phyloP scores from a whole-genome alignment of 1,284 basidiomycete species.

The Ustilago bromivora region DNA sequence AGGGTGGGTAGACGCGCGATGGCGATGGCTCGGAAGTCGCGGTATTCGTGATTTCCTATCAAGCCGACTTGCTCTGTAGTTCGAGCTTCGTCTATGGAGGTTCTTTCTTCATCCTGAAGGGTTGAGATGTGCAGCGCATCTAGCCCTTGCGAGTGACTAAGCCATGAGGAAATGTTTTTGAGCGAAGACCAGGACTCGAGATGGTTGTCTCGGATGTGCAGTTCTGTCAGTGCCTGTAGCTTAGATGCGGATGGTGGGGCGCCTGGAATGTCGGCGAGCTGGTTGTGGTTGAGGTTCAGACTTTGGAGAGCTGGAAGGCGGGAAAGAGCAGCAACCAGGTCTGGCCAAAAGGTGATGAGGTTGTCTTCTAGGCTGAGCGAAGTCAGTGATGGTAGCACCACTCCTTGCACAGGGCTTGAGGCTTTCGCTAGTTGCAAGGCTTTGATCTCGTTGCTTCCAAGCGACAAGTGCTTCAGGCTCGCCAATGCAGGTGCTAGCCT shows the following conservation, averaged over 20 bases:
- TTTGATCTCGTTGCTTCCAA: constrained; percentile 80
- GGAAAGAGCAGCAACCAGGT: constrained; percentile 73
- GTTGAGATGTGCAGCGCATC: constrained; percentile 26
- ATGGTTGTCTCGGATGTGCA: constrained; percentile 78
- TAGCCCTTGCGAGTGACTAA: constrained; percentile 72
- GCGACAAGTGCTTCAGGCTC: constrained; percentile 76
- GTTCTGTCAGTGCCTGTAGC: constrained; percentile 72
- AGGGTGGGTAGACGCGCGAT: constrained; percentile 81
- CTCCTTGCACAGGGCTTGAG: neutral
- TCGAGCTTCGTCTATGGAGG: neutral
- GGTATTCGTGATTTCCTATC: constrained; percentile 60
- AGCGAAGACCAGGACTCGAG: constrained; percentile 78
- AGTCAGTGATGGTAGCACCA: constrained; percentile 70
- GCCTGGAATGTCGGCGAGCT: constrained; percentile 74
- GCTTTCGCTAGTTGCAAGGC: neutral
- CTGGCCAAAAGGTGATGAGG: constrained; percentile 75
- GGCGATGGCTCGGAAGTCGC: constrained; percentile 76
- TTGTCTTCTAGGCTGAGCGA: constrained; percentile 84
- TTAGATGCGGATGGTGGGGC: constrained; percentile 52
- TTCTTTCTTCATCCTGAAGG: constrained; percentile 11
- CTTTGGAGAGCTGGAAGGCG: constrained; percentile 75
- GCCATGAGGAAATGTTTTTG: constrained; percentile 78
- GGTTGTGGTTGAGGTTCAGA: constrained; percentile 79
- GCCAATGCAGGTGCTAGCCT: constrained; percentile 75
- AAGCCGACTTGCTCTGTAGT: neutral